Evolutionary conservation across 2,329 filamentous ascomycete species (phyloP).

Genomic region (Alternaria longipes): DNA sequence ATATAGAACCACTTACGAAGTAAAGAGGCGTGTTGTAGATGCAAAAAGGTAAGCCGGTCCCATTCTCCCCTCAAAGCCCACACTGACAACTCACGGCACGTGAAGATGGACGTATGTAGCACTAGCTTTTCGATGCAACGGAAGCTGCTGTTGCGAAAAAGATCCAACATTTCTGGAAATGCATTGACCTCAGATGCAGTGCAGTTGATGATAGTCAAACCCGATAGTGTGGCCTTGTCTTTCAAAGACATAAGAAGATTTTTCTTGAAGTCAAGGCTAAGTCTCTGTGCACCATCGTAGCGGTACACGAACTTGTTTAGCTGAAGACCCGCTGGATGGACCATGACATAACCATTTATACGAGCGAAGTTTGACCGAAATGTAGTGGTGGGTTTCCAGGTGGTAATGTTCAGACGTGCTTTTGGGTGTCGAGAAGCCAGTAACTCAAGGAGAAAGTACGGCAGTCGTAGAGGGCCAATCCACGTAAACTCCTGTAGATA

Average conservation of each 20-base stretch:
- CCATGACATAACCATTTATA: background rate
- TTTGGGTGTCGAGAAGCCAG: slow-evolving; percentile 4
- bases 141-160: slow-evolving; percentile 3
- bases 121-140: background rate
- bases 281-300: background rate
- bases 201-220: background rate
- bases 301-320: background rate
- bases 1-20: background rate
- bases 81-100: slow-evolving; percentile 5
- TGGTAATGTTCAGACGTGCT: background rate
- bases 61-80: slow-evolving; percentile 12
- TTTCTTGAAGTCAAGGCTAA: background rate
- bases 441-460: slow-evolving; percentile 2
- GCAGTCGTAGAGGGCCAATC: slow-evolving; percentile 2
- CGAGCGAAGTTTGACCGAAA: background rate
- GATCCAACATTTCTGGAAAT: slow-evolving; percentile 3
- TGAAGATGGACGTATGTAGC: slow-evolving; percentile 3
- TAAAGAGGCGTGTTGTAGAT: background rate
- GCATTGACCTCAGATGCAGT: background rate
- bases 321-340: background rate
- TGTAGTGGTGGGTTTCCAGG: background rate
- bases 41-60: slow-evolving; percentile 2
- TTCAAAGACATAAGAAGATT: background rate
- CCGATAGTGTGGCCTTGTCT: background rate
- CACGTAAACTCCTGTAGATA: slow-evolving; percentile 1